Evolutionary conservation across 1,284 basidiomycete genomes (phyloP).

Genomic region (Moniliophthora roreri): DNA sequence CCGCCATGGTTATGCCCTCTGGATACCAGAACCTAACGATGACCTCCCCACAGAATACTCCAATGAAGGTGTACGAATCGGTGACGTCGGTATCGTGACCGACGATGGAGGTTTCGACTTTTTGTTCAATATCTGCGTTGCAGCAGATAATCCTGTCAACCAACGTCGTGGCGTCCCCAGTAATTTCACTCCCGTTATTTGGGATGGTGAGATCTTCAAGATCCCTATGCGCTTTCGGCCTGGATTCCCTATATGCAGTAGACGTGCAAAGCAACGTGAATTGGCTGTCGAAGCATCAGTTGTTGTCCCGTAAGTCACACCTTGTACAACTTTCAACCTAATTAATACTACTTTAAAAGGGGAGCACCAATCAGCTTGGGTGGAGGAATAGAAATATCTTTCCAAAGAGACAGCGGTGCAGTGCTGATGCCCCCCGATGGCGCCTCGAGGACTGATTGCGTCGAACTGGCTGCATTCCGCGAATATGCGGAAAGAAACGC

Average conservation of each 20-base stretch:
- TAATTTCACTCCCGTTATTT: slow-evolving; percentile 7
- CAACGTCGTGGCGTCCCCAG: slow-evolving; percentile 4
- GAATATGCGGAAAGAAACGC: slow-evolving; percentile 7
- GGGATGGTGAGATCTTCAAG: not conserved
- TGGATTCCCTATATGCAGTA: not conserved
- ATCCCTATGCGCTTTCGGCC: not conserved
- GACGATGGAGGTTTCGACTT: slow-evolving; percentile 18
- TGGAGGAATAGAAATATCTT: not conserved
- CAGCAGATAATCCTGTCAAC: slow-evolving; percentile 15
- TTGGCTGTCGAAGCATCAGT: not conserved
- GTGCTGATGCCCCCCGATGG: slow-evolving; percentile 12
- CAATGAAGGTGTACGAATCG: slow-evolving; percentile 23
- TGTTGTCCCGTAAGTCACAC: not conserved
- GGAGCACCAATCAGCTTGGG: not conserved
- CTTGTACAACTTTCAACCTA: no score
- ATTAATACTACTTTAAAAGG: not conserved
- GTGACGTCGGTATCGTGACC: slow-evolving; percentile 22
- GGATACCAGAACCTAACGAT: slow-evolving; percentile 25
- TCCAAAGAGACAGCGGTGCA: slow-evolving; percentile 2
- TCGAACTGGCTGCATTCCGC: not conserved
- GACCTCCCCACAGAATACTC: slow-evolving; percentile 19
- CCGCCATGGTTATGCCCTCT: slow-evolving; percentile 27
- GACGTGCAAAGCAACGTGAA: not conserved
- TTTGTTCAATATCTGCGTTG: slow-evolving; percentile 18
- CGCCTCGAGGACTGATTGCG: slow-evolving; percentile 2